These are phyloP conservation scores for Chlorencoelia australis DNA, from an alignment of 2,329 filamentous ascomycete genomes.

Conservation along the genomic window DNA sequence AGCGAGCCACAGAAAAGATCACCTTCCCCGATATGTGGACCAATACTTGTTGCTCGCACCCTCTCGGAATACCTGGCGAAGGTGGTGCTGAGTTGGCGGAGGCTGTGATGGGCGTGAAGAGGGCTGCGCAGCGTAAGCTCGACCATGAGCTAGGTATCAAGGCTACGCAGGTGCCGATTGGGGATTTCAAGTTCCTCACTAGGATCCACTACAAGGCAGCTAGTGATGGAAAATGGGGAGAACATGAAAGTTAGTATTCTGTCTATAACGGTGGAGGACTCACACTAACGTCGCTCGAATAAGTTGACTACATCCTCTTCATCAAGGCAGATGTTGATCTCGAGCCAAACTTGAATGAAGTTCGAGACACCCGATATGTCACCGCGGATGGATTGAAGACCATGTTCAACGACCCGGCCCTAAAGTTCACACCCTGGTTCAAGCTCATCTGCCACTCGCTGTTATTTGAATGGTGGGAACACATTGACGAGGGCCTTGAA, in stretches of 20 bases:
- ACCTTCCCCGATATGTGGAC: conserved; percentile 99
- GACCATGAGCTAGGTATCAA: conserved; percentile 93
- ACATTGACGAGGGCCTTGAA: conserved; percentile 70
- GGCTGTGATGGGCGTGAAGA: conserved; percentile 77
- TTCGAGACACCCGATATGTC: conserved; percentile 75
- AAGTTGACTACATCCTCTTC: conserved; percentile 97
- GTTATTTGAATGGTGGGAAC: conserved; percentile 96
- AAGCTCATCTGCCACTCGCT: conserved; percentile 97
- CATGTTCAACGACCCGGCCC: conserved; percentile 70
- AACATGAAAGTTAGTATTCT: conserved; percentile 76
- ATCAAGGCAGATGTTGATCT: conserved; percentile 90
- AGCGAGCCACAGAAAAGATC: conserved; percentile 93
- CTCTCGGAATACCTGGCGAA: conserved; percentile 82
- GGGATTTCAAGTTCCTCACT: conserved; percentile 88
- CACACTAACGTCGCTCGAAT: conserved; percentile 1
- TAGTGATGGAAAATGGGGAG: conserved; percentile 95
- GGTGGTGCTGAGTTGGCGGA: conserved; percentile 74
- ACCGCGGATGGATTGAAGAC: conserved; percentile 69
- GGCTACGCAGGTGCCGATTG: conserved; percentile 75
- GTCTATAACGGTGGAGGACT: conserved; percentile 6
- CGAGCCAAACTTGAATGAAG: conserved; percentile 77
- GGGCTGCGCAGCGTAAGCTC: conserved; percentile 85
- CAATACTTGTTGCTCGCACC: conserved; percentile 98
- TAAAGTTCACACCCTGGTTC: conserved; percentile 97
- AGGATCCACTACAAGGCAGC: conserved; percentile 97